These are phyloP conservation scores for Cryphonectria japonica DNA, from an alignment of 2,329 filamentous ascomycete species.

Conservation along the genomic window DNA sequence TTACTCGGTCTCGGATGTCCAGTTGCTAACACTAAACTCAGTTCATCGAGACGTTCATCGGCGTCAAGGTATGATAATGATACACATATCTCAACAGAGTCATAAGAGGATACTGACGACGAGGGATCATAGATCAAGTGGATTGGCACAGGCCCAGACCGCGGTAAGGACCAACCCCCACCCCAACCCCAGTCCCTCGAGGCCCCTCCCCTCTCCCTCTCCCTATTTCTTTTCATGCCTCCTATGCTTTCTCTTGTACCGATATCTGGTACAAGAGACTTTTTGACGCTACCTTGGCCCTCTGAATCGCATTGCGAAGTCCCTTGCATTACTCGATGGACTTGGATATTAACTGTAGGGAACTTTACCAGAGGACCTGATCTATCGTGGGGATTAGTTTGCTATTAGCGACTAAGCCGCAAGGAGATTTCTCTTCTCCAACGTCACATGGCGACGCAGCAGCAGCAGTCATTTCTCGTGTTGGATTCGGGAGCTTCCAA, in stretches of 20 bases:
- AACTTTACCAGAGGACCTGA: not conserved
- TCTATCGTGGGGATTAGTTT: not conserved
- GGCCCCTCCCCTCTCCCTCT: conserved; percentile 34
- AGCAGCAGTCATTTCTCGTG: not conserved
- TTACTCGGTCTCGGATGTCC: no score
- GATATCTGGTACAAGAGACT: no score
- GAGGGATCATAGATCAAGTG: conserved; percentile 55
- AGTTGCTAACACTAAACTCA: not conserved
- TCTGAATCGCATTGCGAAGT: not conserved
- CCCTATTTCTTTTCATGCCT: not conserved
- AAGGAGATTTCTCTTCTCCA: not conserved
- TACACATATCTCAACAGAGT: not conserved
- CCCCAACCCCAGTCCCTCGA: conserved; percentile 29
- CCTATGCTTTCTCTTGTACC: not conserved
- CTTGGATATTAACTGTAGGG: not conserved
- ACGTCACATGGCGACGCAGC: no score
- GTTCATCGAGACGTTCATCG: conserved; percentile 66
- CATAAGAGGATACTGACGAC: not conserved
- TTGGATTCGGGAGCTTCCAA: not conserved
- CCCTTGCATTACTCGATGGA: not conserved
- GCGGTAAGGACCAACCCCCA: conserved; percentile 65
- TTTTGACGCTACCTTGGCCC: not conserved
- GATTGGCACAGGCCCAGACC: conserved; percentile 68
- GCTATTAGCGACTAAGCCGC: not conserved
- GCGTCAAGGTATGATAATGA: conserved; percentile 47